Evolutionary conservation across 2,329 filamentous ascomycete genomes (phyloP), one percentile per base, ranked within the genome.

Genomic region (Fusarium decemcellulare): DNA sequence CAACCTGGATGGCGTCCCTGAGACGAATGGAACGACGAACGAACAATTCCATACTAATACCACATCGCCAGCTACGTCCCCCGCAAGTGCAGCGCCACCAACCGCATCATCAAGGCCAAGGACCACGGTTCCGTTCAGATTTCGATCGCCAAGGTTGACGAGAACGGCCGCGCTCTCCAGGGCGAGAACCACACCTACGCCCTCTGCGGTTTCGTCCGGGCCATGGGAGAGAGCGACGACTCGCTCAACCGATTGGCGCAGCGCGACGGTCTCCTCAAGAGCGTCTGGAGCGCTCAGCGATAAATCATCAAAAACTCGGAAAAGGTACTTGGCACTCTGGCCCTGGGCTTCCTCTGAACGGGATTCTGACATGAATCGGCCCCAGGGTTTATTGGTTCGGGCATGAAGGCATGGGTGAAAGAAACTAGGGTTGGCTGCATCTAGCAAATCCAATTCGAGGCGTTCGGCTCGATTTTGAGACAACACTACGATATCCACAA

Each of bases 71-170:
- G 94, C 84, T 97, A 97, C 91, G 93, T 97, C 89, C 94, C 94
- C 84, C 94, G 95, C 90, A 98, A 98, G 90, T 98, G 95, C 93
- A 94, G 90, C 85, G 95, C 95, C 79, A 97, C 95, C 85, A 97
- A 97, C 93, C 94, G 96, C 87, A 98, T 98, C 90, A 98, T 99
- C 92, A 98, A 98, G 90, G 94, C 96, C 89, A 98, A 98, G 89
- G 96, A 99, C 88, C 96, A 99, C 90, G 95, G 94, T 79, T 97
- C 93, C 72, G 96, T 98, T 79, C 96, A 99, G 87, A 94, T 99
- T 85, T 93, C 92, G 79, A 88, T 99, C 82, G 95, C 92, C 85
- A 98, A 98, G 89, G 96, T 99, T 79, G 95, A 98, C 85, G 96
- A 99, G 92, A 97, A 95, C 88, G 96, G 96, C 83, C 93, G 95